Evolutionary conservation across 2,329 filamentous ascomycete species (phyloP).

Genomic region (Botrytis cinerea): DNA sequence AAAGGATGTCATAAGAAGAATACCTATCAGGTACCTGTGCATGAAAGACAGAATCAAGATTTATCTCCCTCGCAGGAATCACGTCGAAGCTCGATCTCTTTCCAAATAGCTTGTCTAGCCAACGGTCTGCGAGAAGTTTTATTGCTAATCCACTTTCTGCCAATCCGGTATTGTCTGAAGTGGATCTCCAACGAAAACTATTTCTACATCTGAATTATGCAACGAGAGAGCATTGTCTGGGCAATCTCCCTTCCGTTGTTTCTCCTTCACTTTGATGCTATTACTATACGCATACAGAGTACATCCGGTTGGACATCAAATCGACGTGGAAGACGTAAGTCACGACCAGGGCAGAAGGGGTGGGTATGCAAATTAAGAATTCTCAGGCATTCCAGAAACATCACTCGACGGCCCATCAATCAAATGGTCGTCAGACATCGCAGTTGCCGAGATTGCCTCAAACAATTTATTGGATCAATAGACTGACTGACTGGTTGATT

Average conservation of each 20-base stretch:
- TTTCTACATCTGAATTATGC: conserved; percentile 1
- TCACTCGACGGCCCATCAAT: neutral
- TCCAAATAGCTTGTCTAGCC: neutral
- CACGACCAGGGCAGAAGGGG: too few species aligned
- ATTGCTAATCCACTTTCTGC: neutral
- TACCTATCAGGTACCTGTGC: neutral
- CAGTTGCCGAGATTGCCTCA: neutral
- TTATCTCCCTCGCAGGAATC: neutral
- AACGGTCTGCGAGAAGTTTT: neutral
- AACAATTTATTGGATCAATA: neutral
- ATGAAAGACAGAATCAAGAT: neutral
- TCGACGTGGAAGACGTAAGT: too few species aligned
- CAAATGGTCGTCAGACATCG: neutral
- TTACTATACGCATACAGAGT: too few species aligned
- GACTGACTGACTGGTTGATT: neutral
- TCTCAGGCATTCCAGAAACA: neutral
- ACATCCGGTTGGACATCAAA: too few species aligned
- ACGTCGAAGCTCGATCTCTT: neutral
- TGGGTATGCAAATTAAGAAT: too few species aligned
- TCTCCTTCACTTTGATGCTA: neutral
- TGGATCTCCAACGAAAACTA: conserved; percentile 5
- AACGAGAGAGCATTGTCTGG: neutral
- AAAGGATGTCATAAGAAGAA: neutral
- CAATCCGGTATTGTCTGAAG: neutral
- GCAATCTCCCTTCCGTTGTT: neutral